Evolutionary conservation across 441 rosid species (phyloP).

Genomic region (Gossypium lobatum): DNA sequence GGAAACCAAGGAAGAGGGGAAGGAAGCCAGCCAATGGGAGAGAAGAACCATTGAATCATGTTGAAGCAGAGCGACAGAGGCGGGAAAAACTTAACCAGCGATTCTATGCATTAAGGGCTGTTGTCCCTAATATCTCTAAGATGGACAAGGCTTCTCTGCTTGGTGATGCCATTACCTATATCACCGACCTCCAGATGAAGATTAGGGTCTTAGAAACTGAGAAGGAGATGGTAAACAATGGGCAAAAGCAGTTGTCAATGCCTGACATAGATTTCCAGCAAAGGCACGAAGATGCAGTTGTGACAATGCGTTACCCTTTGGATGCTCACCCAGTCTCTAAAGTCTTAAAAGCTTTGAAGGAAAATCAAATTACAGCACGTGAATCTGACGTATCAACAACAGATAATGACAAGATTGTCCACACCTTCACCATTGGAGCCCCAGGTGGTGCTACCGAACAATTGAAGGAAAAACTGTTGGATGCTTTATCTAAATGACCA

Average conservation of each 20-base stretch:
- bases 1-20: conserved; percentile 71
- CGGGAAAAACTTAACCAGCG: conserved; percentile 74
- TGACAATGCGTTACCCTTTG: conserved; percentile 64
- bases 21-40: conserved; percentile 77
- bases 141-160: conserved; percentile 76
- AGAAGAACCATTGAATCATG: conserved; percentile 66
- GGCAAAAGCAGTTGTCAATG: conserved; percentile 29
- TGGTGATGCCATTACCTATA: conserved; percentile 59
- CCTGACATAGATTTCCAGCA: conserved; percentile 67
- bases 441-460: conserved; percentile 67
- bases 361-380: conserved; percentile 51
- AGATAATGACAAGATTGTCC: conserved; percentile 57
- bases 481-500: conserved; percentile 46
- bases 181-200: conserved; percentile 57
- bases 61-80: conserved; percentile 70
- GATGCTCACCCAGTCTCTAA: conserved; percentile 64
- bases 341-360: conserved; percentile 51
- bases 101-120: conserved; percentile 62
- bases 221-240: conserved; percentile 42
- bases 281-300: conserved; percentile 66
- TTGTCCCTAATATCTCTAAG: conserved; percentile 71
- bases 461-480: conserved; percentile 70
- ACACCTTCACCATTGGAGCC: conserved; percentile 62
- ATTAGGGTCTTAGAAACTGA: conserved; percentile 69
- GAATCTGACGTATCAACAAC: conserved; percentile 52